Percentiles rank a stretch among this genome's conserved stretches.
Conservation (phyloP, 2,329 filamentous ascomycete species). For the Pyricularia pennisetigena region DNA sequence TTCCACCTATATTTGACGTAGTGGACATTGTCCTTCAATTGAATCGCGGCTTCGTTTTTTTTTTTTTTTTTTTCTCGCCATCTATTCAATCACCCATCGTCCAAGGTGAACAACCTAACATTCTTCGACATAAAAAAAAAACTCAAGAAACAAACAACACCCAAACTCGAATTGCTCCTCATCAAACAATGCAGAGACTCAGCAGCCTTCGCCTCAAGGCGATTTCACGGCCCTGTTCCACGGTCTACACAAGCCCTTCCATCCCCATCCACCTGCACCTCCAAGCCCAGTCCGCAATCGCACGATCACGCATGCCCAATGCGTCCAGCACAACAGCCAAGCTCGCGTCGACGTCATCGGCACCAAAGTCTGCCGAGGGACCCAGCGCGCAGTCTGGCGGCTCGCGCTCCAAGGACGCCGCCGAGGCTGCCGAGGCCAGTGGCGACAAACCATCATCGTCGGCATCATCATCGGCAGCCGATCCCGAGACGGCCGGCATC, state of each 20-base stretch:
- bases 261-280: background rate
- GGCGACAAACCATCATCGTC: slow-evolving; percentile 1
- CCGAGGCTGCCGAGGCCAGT: slow-evolving; percentile 14
- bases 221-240: background rate
- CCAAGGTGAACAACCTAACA: background rate
- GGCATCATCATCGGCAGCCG: background rate
- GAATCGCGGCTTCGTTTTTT: background rate
- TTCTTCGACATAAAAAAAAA: background rate
- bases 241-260: background rate
- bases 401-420: slow-evolving; percentile 26
- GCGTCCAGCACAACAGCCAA: background rate
- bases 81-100: too few relatives aligned
- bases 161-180: background rate
- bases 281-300: background rate
- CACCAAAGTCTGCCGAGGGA: slow-evolving; percentile 15
- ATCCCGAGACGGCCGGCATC: slow-evolving; percentile 7
- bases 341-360: slow-evolving; percentile 7
- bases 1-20: background rate
- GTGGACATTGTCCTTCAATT: background rate
- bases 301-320: background rate
- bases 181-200: background rate
- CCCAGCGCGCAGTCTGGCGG: slow-evolving; percentile 18
- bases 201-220: background rate
- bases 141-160: background rate
- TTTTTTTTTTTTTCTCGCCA: too few relatives aligned